phyloP scores from a whole-genome alignment of 345 rosid genomes.

The Erucastrum elatum region DNA sequence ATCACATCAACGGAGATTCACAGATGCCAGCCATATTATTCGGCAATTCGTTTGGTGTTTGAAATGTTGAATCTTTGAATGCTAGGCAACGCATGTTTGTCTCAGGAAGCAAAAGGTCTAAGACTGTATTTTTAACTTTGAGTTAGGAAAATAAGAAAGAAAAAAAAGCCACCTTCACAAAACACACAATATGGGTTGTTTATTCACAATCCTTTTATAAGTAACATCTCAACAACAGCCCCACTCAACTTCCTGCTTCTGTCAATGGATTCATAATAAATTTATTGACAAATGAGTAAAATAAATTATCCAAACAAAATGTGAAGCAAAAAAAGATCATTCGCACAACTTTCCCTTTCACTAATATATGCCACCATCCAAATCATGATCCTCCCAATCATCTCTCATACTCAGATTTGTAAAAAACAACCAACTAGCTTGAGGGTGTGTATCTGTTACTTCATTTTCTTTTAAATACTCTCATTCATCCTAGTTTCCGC shows the following conservation, averaged over 20 bases:
- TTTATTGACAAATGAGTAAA: slow-evolving; percentile 16
- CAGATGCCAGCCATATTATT: too few species aligned
- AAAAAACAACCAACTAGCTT: too few species aligned
- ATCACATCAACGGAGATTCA: too few species aligned
- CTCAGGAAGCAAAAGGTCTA: neutral
- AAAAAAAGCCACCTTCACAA: neutral
- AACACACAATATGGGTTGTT: neutral
- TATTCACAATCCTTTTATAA: neutral
- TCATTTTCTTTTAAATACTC: neutral
- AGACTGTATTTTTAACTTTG: neutral
- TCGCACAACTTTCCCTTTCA: slow-evolving; percentile 13
- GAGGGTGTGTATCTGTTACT: neutral
- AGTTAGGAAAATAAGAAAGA: neutral
- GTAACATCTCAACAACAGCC: neutral
- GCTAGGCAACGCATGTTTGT: neutral
- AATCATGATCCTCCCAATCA: neutral
- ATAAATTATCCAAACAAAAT: slow-evolving; percentile 23
- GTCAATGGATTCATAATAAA: slow-evolving; percentile 21
- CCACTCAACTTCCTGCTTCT: neutral
- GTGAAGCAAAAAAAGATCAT: neutral
- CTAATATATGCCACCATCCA: neutral
- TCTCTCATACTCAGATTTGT: too few species aligned
- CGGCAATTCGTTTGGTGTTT: too few species aligned
- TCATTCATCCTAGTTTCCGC: slow-evolving; percentile 28
- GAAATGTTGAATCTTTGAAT: neutral